Evolutionary conservation across 192 early-diverging fungal genomes (phyloP), one percentile per base, ranked within the genome.

Genomic region (Coemansia sp.): DNA sequence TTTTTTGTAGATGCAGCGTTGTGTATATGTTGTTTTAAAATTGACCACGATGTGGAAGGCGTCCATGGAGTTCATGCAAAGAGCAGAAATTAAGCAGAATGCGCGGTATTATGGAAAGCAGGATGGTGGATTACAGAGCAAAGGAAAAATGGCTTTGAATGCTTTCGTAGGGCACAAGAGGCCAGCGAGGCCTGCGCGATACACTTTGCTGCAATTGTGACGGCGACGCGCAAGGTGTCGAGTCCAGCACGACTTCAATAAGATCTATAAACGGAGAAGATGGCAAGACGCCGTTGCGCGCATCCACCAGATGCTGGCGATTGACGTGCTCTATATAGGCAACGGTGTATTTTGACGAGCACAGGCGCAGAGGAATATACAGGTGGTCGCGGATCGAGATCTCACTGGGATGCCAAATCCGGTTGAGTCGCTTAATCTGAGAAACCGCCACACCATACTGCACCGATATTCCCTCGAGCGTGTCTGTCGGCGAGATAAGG

Each of bases 291-390:
- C 52, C 57, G 27, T 39, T 47, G 13, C 13, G 39, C 1, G 25
- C 34, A 22, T 65, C 60, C 18, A 52, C 52, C 34, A 51, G 36
- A 32, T 71, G 42, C 20, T 34, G 51, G 24, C 20, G 7, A 32
- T 78, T 78, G 6, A 48, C 39, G 47, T 69, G 61, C 36, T 66
- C 70, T 23, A 78, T 67, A 36, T 72, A 64, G 6, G 46, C 63
- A 24, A 60, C 27, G 14, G 67, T 62, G 32, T 69, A 72, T 24
- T 32, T 69, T 25, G 63, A 58, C 35, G 57, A 64, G 61, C 75
- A 78, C 60, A 78, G 50, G 18, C 75, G 75, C 36, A 78, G 58
- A 6, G 75, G 75, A 30, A 78, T 57, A n/a, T 78, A 78, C 39
- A 78, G 39, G n/a, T 56, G 39, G 29, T 63, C 52, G 47, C 75